These are phyloP conservation scores for Bruguiera parviflora DNA, from an alignment of 345 rosid genomes.

Conservation along the genomic window DNA sequence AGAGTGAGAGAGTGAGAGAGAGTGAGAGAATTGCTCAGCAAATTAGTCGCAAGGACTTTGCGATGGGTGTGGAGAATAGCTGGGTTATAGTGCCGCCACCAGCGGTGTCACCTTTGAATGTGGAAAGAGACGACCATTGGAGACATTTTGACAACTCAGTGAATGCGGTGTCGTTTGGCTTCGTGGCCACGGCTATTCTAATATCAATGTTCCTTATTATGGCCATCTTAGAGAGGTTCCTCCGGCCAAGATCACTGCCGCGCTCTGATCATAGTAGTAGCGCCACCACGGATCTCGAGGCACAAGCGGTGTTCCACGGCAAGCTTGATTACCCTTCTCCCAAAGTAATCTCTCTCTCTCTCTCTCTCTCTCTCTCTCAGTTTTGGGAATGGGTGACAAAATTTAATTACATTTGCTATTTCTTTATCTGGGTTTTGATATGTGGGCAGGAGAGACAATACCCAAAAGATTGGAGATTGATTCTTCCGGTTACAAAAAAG, in stretches of 20 bases:
- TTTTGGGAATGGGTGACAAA: background rate
- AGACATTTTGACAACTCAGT: conserved; percentile 30
- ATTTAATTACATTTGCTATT: background rate
- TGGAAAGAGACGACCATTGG: conserved; percentile 25
- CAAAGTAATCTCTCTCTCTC: conserved; percentile 14
- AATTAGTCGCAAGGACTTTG: background rate
- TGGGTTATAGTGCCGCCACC: conserved; percentile 20
- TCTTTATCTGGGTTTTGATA: background rate
- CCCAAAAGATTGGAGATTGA: no score
- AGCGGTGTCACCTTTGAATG: conserved; percentile 9
- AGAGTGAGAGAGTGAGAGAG: background rate
- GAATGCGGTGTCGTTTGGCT: conserved; percentile 33
- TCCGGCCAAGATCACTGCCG: conserved; percentile 19
- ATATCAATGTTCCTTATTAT: conserved; percentile 32
- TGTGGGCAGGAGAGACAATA: background rate
- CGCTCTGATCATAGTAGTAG: background rate
- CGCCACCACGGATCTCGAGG: conserved; percentile 15
- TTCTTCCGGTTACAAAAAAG: background rate
- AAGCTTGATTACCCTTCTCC: conserved; percentile 23
- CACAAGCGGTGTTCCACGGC: conserved; percentile 12
- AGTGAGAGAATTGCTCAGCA: background rate
- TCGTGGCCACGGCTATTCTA: conserved; percentile 31
- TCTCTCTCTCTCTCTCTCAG: background rate
- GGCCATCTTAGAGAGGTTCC: conserved; percentile 32
- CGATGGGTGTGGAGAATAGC: conserved; percentile 20